These are phyloP conservation scores for Adansonia rubrostipa DNA, from an alignment of 441 rosid genomes.

Conservation along the genomic window DNA sequence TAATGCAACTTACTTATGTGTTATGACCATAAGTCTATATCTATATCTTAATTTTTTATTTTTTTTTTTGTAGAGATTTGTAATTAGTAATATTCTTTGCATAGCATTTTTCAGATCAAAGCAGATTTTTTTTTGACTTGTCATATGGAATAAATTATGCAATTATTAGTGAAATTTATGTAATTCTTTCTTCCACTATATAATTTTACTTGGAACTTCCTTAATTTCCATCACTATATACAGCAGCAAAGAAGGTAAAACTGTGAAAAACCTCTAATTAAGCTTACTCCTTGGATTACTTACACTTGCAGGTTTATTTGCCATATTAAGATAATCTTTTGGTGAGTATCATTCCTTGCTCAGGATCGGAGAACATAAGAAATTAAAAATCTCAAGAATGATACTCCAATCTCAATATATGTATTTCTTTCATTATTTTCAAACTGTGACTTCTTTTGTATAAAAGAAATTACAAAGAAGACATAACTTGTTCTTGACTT, in stretches of 20 bases:
- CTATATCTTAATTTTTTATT: too few species aligned
- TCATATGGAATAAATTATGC: not conserved
- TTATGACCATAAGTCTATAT: not conserved
- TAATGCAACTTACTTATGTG: not conserved
- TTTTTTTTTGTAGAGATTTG: not conserved
- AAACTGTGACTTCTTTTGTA: too few species aligned
- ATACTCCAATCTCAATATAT: too few species aligned
- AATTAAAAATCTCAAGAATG: too few species aligned
- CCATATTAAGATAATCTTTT: not conserved
- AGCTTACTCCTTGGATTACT: not conserved
- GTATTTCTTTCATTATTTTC: too few species aligned
- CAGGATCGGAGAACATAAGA: too few species aligned
- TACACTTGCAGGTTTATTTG: not conserved
- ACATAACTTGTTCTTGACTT: too few species aligned
- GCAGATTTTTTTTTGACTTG: slow-evolving; percentile 7
- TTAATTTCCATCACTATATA: not conserved
- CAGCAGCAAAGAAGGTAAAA: not conserved
- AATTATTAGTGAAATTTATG: not conserved
- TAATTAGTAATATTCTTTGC: not conserved
- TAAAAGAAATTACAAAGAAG: too few species aligned
- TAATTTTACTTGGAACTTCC: not conserved
- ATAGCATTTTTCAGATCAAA: not conserved
- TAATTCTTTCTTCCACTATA: not conserved
- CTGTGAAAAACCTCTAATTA: not conserved
- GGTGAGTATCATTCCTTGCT: not conserved